Evolutionary conservation across 208 protist genomes (phyloP).

Genomic region (Wallacemonas sp.): DNA sequence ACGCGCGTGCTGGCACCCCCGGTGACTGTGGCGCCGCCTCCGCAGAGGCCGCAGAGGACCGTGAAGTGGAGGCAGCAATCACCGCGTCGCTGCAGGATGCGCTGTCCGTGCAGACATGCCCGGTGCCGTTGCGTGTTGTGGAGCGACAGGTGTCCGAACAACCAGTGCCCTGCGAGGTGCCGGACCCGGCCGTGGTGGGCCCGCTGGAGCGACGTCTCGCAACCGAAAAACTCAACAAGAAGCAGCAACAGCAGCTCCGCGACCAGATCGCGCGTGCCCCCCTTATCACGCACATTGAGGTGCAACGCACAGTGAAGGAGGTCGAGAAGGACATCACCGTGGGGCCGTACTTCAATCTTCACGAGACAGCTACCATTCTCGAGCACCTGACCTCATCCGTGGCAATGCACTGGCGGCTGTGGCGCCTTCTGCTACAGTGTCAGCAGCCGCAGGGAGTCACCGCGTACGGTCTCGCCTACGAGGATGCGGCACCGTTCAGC

Average conservation of each 20-base stretch:
- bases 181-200: constrained; percentile 42
- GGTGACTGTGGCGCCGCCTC: not conserved
- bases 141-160: constrained; percentile 21
- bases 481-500: constrained; percentile 36
- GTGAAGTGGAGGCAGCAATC: constrained; percentile 22
- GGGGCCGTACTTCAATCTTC: constrained; percentile 55
- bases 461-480: constrained; percentile 7
- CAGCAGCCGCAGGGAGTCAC: constrained; percentile 15
- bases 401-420: constrained; percentile 65
- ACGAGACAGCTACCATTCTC: constrained; percentile 49
- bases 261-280: constrained; percentile 36
- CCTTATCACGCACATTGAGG: constrained; percentile 25
- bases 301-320: constrained; percentile 28
- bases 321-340: constrained; percentile 43
- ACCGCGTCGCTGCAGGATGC: constrained; percentile 31
- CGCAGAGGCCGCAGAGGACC: constrained; percentile 11
- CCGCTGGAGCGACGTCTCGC: constrained; percentile 39
- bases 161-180: constrained; percentile 33
- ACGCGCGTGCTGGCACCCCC: not conserved
- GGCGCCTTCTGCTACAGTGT: constrained; percentile 30
- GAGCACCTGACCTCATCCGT: constrained; percentile 57
- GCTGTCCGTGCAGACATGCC: constrained; percentile 49
- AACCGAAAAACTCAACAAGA: constrained; percentile 45
- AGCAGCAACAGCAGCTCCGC: constrained; percentile 49
- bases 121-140: constrained; percentile 27